Evolutionary conservation across 225 moss, liverwort and hornwort species (phyloP), one percentile per base, ranked within the genome.

Genomic region (Physcomitrellopsis africana): DNA sequence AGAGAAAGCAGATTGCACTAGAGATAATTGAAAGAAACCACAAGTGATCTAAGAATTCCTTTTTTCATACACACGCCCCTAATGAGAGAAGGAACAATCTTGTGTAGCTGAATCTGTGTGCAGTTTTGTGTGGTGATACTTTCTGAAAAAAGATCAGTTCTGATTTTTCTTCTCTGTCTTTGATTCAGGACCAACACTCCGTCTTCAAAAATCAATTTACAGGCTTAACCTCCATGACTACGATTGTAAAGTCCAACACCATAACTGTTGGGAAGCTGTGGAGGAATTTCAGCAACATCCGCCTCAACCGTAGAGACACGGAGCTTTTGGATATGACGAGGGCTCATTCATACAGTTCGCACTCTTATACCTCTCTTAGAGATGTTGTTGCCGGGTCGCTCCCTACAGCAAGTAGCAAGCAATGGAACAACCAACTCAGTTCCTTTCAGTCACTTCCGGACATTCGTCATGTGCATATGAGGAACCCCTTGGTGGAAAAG

Each of bases 401-500:
- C 10, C 74, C 72, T 43, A 8, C 49, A 29, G 49, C 72, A 9
- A 64, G 57, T 17, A 72, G 67, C 51, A 83, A 67, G 68, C 78
- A 76, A 55, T 60, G 80, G 80, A 83, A 55, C 75, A 83, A 43
- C 53, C 51, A 83, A 7, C 70, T 87, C 37, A 67, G 6, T 53
- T 76, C 83, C 2, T 81, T 70, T 63, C 79, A 81, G 20, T 87
- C 87, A 10, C 81, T 84, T 18, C 87, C 83, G 2, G 81, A 77
- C 41, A 79, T 67, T 41, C 87, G 81, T 44, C 81, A 74, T 67
- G 87, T 87, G 69, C 87, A 87, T 47, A 87, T 87, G 87, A 51
- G 84, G 70, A 87, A 87, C 65, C 87, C 87, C n/a, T 70, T 87
- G 70, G 69, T 87, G 70, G 87, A 87, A 68, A 87, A 87, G 45